A percentile compares a stretch with the other conserved stretches of the same genome.
phyloP scores from a whole-genome alignment of 1,284 basidiomycete species.

The Moesziomyces parantarcticus region DNA sequence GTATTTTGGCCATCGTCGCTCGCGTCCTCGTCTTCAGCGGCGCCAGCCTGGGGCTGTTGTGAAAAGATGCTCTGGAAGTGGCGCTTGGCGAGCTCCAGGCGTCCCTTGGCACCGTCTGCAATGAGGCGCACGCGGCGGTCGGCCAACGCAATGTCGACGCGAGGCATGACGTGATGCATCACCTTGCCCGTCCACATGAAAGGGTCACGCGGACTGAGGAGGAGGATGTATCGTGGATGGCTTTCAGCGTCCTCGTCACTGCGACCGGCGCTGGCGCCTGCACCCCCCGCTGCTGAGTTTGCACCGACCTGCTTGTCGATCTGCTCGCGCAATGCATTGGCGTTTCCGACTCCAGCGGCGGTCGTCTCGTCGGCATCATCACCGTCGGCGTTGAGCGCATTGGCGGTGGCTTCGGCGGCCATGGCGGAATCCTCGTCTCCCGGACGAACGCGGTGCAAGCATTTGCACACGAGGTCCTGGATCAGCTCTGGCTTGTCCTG shows the following conservation, averaged over 20 bases:
- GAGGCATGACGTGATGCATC: conserved; percentile 72
- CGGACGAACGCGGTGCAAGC: conserved; percentile 70
- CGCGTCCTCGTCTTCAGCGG: conserved; percentile 56
- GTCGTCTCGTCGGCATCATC: conserved; percentile 36
- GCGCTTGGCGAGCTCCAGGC: conserved; percentile 82
- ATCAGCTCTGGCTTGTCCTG: conserved; percentile 85
- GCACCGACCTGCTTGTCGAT: conserved; percentile 36
- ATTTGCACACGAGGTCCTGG: conserved; percentile 83
- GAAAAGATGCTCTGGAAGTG: conserved; percentile 72
- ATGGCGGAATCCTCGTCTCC: conserved; percentile 45
- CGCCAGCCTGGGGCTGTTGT: not conserved
- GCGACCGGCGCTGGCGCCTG: conserved; percentile 65
- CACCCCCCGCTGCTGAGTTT: not conserved
- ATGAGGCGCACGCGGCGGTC: conserved; percentile 64
- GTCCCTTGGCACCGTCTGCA: conserved; percentile 79
- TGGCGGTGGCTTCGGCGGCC: conserved; percentile 36
- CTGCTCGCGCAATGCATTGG: conserved; percentile 32
- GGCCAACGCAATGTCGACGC: conserved; percentile 61
- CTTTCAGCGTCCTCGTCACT: conserved; percentile 67
- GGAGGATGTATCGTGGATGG: conserved; percentile 78
- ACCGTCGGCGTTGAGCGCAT: conserved; percentile 37
- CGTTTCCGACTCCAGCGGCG: conserved; percentile 14
- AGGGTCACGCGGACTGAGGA: conserved; percentile 84
- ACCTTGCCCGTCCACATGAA: conserved; percentile 93
- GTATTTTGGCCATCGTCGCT: conserved; percentile 43